Conservation (phyloP, 2,329 filamentous ascomycete species). For the Venturia effusa region DNA sequence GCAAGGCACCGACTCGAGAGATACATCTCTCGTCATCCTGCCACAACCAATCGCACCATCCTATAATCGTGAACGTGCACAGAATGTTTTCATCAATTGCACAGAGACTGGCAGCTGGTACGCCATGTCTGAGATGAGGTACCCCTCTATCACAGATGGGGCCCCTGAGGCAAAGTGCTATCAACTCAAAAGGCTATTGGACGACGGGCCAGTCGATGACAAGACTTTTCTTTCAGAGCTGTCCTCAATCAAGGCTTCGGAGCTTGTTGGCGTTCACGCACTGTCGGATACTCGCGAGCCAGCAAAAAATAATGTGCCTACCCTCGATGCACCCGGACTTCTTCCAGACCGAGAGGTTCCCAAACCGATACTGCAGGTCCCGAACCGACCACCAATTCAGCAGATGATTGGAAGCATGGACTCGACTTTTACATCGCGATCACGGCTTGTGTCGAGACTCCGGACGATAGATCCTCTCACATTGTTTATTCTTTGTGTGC, state of each 20-base stretch:
- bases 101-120: conserved; percentile 87
- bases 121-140: conserved; percentile 75
- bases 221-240: conserved; percentile 18
- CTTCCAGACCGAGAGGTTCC: background rate
- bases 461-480: background rate
- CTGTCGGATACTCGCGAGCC: conserved; percentile 15
- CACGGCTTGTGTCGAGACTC: background rate
- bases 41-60: conserved; percentile 67
- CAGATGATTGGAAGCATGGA: background rate
- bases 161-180: conserved; percentile 48
- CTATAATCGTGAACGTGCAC: conserved; percentile 28
- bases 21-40: conserved; percentile 70
- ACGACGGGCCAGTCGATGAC: conserved; percentile 27
- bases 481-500: background rate
- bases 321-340: background rate
- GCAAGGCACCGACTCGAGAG: conserved; percentile 52
- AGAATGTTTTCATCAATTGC: conserved; percentile 67
- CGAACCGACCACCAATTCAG: background rate
- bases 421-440: background rate
- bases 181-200: conserved; percentile 23
- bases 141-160: conserved; percentile 72
- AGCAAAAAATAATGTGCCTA: background rate
- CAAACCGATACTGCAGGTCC: background rate
- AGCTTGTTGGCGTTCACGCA: conserved; percentile 30
- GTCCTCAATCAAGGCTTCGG: conserved; percentile 18